Evolutionary conservation across 768 basidiomycete species (phyloP).

Genomic region (Rhizopogon vesiculosus): DNA sequence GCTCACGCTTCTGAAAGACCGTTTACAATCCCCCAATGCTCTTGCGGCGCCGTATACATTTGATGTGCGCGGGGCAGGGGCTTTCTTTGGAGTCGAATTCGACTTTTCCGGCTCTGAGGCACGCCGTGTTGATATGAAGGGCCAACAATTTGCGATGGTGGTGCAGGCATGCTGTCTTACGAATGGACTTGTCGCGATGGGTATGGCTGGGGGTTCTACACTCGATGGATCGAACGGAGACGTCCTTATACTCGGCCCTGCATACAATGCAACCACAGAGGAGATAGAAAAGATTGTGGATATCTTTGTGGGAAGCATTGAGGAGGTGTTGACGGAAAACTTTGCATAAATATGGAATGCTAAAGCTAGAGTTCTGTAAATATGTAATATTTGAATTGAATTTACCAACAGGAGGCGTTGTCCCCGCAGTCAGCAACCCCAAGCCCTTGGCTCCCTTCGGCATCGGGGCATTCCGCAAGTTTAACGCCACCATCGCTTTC

Average conservation of each 20-base stretch:
- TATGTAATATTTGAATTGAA: no score
- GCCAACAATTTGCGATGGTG: conserved; percentile 55
- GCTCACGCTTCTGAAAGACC: conserved; percentile 46
- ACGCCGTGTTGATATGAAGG: conserved; percentile 43
- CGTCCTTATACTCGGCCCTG: conserved; percentile 71
- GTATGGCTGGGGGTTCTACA: conserved; percentile 64
- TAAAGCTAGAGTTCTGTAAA: no score
- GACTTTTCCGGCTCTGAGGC: conserved; percentile 51
- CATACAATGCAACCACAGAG: conserved; percentile 69
- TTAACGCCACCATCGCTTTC: conserved; percentile 15
- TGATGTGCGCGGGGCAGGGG: conserved; percentile 80
- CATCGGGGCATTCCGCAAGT: conserved; percentile 2
- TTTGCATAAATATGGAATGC: conserved; percentile 4
- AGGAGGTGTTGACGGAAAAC: conserved; percentile 51
- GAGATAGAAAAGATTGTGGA: conserved; percentile 68
- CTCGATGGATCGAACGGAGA: conserved; percentile 71
- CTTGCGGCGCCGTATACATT: conserved; percentile 62
- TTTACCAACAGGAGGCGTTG: neutral
- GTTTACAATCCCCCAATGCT: conserved; percentile 52
- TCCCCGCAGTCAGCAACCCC: neutral
- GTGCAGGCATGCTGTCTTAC: conserved; percentile 66
- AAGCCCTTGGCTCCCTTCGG: neutral
- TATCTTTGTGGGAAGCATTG: conserved; percentile 59
- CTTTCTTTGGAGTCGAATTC: conserved; percentile 84
- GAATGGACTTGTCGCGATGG: conserved; percentile 70